phyloP scores from a whole-genome alignment of 2,329 filamentous ascomycete species.

The Zopfia rhizophila region DNA sequence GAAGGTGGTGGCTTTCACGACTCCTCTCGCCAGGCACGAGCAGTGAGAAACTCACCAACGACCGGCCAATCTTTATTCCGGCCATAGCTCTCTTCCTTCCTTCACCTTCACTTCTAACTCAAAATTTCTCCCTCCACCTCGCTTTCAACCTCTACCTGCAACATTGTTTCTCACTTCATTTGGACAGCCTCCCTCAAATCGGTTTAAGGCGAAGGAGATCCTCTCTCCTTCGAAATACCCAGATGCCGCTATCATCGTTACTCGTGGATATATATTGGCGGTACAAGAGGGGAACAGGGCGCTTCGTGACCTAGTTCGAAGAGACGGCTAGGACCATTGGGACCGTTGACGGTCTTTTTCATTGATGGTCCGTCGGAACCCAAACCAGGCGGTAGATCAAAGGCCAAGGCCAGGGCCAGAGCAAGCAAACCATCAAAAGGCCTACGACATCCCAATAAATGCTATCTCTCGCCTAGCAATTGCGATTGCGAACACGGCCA shows the following conservation, averaged over 20 bases:
- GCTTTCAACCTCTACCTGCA: too few relatives aligned
- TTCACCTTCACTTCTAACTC: too few relatives aligned
- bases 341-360: conserved; percentile 17
- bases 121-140: too few relatives aligned
- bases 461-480: conserved; percentile 7
- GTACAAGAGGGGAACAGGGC: conserved; percentile 19
- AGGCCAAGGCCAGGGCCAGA: conserved; percentile 4
- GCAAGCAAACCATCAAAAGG: conserved; percentile 1
- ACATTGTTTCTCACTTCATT: too few relatives aligned
- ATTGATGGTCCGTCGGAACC: not conserved
- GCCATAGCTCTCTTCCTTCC: too few relatives aligned
- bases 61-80: too few relatives aligned
- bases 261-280: conserved; percentile 17
- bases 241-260: conserved; percentile 17
- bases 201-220: too few relatives aligned
- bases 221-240: too few relatives aligned
- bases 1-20: too few relatives aligned
- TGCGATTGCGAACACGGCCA: conserved; percentile 6
- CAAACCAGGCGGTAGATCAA: not conserved
- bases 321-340: conserved; percentile 20
- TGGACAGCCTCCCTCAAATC: too few relatives aligned
- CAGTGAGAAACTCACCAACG: too few relatives aligned
- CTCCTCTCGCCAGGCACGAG: too few relatives aligned
- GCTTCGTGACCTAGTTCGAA: conserved; percentile 26
- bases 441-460: conserved; percentile 11